phyloP scores from a whole-genome alignment of 768 basidiomycete species.

The Boletellus emodensis region DNA sequence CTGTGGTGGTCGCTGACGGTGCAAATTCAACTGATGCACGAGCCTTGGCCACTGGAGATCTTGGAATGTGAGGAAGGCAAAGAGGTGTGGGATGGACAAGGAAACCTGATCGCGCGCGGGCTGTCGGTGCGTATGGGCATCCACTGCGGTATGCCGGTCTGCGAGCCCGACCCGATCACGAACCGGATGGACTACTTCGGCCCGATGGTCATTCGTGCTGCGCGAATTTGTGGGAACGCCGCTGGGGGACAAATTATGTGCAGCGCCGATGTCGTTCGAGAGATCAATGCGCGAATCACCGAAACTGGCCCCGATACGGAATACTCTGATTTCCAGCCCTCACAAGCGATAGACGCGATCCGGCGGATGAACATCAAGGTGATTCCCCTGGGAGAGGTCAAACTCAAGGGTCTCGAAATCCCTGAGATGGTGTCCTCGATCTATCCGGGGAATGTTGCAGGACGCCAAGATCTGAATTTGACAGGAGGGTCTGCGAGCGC shows the following conservation, averaged over 20 bases:
- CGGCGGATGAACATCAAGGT: constrained; percentile 65
- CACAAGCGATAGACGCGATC: constrained; percentile 69
- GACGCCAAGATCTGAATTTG: constrained; percentile 59
- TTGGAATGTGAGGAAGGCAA: constrained; percentile 90
- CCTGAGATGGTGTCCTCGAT: constrained; percentile 84
- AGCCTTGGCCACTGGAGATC: constrained; percentile 91
- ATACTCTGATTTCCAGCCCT: constrained; percentile 52
- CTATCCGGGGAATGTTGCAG: constrained; percentile 71
- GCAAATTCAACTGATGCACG: constrained; percentile 75
- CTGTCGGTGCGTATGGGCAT: constrained; percentile 97
- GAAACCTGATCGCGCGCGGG: constrained; percentile 74
- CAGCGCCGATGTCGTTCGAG: constrained; percentile 80
- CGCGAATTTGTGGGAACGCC: constrained; percentile 78
- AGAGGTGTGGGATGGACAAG: constrained; percentile 63
- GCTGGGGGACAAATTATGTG: constrained; percentile 93
- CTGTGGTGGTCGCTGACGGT: constrained; percentile 88
- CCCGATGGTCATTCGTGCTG: constrained; percentile 90
- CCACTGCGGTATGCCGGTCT: constrained; percentile 86
- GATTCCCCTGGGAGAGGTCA: constrained; percentile 80
- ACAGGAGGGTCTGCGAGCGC: constrained; percentile 15
- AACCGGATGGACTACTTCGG: constrained; percentile 98
- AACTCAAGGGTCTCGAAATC: constrained; percentile 91
- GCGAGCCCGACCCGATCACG: constrained; percentile 88
- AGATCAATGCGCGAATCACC: constrained; percentile 62
- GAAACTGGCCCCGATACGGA: constrained; percentile 56